A percentile compares a stretch with the other conserved stretches of the same genome.
phyloP scores from a whole-genome alignment of 306 rosid genomes.

The Abrus precatorius region DNA sequence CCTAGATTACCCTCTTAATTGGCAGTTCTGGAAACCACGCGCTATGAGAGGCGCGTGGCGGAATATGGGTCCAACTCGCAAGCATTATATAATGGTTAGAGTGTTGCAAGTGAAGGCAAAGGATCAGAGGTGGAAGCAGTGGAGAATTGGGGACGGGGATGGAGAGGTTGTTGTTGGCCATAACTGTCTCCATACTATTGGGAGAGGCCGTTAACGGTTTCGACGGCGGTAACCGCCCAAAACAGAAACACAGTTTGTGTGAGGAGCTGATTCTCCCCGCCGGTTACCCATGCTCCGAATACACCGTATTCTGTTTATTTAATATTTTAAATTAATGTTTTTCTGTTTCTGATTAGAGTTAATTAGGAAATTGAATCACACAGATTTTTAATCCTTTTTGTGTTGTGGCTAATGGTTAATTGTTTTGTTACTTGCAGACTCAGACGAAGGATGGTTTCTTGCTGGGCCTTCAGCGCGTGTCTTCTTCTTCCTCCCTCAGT shows the following conservation, averaged over 20 bases:
- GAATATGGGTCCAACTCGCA: background rate
- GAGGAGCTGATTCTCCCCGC: slow-evolving; percentile 67
- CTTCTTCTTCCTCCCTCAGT: slow-evolving; percentile 60
- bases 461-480: slow-evolving; percentile 86
- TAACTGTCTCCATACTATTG: slow-evolving; percentile 50
- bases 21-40: background rate
- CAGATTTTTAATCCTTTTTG: background rate
- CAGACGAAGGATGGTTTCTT: slow-evolving; percentile 84
- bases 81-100: slow-evolving; percentile 4
- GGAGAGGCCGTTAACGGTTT: slow-evolving; percentile 20
- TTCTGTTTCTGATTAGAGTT: background rate
- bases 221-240: slow-evolving; percentile 45
- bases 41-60: slow-evolving; percentile 11
- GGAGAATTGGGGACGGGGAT: slow-evolving; percentile 33
- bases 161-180: slow-evolving; percentile 43
- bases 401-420: background rate
- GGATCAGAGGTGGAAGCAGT: slow-evolving; percentile 15
- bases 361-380: background rate
- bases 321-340: background rate
- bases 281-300: slow-evolving; percentile 87
- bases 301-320: slow-evolving; percentile 46
- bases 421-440: slow-evolving; percentile 52
- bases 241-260: slow-evolving; percentile 60
- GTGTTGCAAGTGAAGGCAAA: background rate
- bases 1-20: background rate